Evolutionary conservation across 345 rosid species (phyloP).

Genomic region (Pistacia vera): DNA sequence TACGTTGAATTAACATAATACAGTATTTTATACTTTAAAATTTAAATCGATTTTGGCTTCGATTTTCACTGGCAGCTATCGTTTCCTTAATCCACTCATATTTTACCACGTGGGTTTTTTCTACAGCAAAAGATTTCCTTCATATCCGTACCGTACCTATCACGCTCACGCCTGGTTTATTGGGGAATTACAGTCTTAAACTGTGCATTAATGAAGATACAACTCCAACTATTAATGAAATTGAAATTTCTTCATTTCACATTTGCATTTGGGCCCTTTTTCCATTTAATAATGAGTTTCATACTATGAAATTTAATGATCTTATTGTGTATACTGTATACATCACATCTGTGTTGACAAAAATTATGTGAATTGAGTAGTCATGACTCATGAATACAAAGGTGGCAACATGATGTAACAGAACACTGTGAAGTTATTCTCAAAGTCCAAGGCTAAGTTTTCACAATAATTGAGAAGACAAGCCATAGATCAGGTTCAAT

Average conservation of each 20-base stretch:
- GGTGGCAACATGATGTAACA: no score
- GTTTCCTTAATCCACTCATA: not conserved
- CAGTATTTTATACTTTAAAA: not conserved
- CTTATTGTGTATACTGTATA: no score
- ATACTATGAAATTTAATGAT: no score
- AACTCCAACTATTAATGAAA: not conserved
- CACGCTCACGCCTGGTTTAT: no score
- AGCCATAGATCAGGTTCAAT: not conserved
- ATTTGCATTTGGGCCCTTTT: not conserved
- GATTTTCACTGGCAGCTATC: not conserved
- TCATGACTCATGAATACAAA: no score
- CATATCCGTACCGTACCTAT: not conserved
- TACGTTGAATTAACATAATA: not conserved
- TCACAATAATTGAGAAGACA: slow-evolving; percentile 5
- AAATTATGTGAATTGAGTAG: no score
- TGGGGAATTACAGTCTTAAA: no score
- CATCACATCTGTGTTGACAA: no score
- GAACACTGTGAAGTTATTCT: not conserved
- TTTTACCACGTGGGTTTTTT: not conserved
- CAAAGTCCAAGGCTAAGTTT: not conserved
- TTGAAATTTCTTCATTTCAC: not conserved
- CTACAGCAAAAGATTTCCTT: not conserved
- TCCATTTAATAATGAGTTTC: no score
- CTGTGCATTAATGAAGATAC: no score
- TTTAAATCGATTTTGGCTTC: not conserved